phyloP scores from a whole-genome alignment of 176 grass and related monocot genomes.

The Oropetium thomaeum region DNA sequence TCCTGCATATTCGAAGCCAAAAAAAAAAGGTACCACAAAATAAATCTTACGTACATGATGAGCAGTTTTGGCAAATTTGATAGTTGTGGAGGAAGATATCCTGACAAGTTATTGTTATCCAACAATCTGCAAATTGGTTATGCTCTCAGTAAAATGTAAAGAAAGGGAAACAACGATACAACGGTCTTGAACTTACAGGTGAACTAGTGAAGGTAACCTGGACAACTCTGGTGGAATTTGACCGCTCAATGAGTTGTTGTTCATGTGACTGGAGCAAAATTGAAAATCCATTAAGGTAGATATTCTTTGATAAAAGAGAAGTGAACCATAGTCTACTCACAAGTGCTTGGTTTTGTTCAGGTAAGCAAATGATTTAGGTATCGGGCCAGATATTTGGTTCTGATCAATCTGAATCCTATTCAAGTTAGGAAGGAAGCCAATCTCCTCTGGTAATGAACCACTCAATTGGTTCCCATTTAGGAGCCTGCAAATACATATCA shows the following conservation, averaged over 20 bases:
- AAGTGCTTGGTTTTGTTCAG: constrained; percentile 95
- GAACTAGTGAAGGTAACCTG: constrained; percentile 79
- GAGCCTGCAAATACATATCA: constrained; percentile 55
- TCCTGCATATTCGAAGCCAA: too few species aligned
- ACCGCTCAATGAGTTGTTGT: constrained; percentile 97
- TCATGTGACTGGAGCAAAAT: constrained; percentile 81
- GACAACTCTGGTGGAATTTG: constrained; percentile 87
- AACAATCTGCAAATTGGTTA: constrained; percentile 55
- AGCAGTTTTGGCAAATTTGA: constrained; percentile 49
- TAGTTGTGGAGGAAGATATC: constrained; percentile 55
- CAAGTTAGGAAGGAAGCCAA: constrained; percentile 77
- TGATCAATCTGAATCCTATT: constrained; percentile 94
- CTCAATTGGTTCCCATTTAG: constrained; percentile 76
- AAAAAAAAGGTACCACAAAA: constrained; percentile 1
- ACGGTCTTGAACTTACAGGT: constrained; percentile 65
- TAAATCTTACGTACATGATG: constrained; percentile 57
- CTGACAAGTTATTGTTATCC: constrained; percentile 78
- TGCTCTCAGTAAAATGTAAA: constrained; percentile 28
- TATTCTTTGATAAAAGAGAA: constrained; percentile 18
- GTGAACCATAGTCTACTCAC: constrained; percentile 59
- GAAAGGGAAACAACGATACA: constrained; percentile 19
- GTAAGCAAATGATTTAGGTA: constrained; percentile 85
- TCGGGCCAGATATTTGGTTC: constrained; percentile 76
- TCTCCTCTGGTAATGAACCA: constrained; percentile 75
- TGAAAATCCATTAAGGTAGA: constrained; percentile 21